Conservation (phyloP, 345 rosid species). For the Brassica rapa region DNA sequence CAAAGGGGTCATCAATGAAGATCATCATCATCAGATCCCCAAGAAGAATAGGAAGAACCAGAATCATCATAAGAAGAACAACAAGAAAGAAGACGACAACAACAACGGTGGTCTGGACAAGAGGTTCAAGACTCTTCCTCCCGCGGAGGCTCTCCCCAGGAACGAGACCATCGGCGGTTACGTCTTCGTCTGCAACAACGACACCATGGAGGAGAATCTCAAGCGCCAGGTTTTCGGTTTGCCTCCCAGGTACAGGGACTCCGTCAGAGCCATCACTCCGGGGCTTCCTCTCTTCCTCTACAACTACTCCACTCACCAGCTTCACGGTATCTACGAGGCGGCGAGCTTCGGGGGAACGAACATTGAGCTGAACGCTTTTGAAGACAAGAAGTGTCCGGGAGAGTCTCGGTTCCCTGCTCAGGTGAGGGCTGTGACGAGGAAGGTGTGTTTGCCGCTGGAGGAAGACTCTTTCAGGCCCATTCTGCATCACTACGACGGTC, state of each 20-base stretch:
- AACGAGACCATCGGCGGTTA: conserved; percentile 94
- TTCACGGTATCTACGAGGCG: conserved; percentile 96
- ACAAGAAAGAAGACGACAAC: conserved; percentile 34
- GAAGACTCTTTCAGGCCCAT: conserved; percentile 99
- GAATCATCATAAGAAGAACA: conserved; percentile 29
- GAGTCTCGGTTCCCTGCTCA: conserved; percentile 99
- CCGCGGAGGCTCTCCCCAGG: conserved; percentile 85
- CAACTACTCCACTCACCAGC: conserved; percentile 98
- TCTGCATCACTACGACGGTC: conserved; percentile 97
- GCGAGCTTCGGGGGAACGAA: conserved; percentile 97
- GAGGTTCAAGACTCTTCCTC: conserved; percentile 96
- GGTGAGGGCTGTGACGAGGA: conserved; percentile 85
- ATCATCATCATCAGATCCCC: conserved; percentile 37
- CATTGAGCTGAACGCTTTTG: conserved; percentile 92
- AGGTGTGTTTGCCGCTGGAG: conserved; percentile 82
- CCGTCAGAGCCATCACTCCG: conserved; percentile 92
- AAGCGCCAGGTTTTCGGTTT: conserved; percentile 88
- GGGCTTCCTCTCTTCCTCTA: conserved; percentile 97
- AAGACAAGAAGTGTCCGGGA: conserved; percentile 88
- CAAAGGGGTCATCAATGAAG: conserved; percentile 52
- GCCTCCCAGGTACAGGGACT: conserved; percentile 95
- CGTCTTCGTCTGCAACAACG: conserved; percentile 97
- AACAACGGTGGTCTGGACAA: conserved; percentile 59
- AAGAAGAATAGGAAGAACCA: conserved; percentile 55
- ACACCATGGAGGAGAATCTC: conserved; percentile 95